phyloP scores from a whole-genome alignment of 192 early-diverging fungal genomes.

The Coemansia sp. region DNA sequence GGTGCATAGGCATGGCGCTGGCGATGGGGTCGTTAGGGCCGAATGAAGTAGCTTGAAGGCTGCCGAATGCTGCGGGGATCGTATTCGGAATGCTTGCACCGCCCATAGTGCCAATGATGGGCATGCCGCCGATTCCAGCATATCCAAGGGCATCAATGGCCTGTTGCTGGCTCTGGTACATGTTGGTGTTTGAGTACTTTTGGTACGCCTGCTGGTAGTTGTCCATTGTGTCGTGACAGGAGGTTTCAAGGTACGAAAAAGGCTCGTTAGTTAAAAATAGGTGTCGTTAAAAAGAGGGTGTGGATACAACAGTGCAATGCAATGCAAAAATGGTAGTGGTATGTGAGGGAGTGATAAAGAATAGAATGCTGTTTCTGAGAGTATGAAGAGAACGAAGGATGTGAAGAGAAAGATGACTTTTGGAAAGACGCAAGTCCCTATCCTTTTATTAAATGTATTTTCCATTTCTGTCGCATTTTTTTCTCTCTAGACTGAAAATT shows the following conservation, averaged over 20 bases:
- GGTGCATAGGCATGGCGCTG: conserved; percentile 4
- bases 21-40: background rate
- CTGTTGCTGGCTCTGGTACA: conserved; percentile 2
- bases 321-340: background rate
- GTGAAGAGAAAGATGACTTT: background rate
- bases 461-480: background rate
- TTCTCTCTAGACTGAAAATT: background rate
- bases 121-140: conserved; percentile 6
- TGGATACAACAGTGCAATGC: background rate
- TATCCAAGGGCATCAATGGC: conserved; percentile 1
- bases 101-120: background rate
- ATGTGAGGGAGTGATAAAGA: background rate
- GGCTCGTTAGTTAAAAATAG: background rate
- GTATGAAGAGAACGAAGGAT: background rate
- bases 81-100: background rate
- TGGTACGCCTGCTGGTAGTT: conserved; percentile 14
- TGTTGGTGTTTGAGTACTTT: background rate
- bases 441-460: background rate
- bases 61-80: background rate
- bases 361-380: background rate
- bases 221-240: background rate
- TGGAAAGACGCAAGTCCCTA: background rate
- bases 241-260: background rate
- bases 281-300: background rate
- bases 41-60: background rate